Conservation (phyloP, 768 basidiomycete genomes). For the Sarcodon sp. region DNA sequence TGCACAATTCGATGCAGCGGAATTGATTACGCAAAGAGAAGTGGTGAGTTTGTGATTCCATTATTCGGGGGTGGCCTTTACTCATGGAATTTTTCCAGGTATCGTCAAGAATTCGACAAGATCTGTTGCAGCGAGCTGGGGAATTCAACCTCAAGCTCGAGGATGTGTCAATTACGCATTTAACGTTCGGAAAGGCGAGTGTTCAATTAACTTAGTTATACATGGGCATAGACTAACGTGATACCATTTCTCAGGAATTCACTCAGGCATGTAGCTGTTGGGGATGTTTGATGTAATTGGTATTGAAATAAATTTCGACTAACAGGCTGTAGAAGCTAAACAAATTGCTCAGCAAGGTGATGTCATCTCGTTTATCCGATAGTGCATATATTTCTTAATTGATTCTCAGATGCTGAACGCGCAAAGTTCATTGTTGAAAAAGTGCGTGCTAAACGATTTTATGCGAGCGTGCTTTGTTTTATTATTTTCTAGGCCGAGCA, state of each 20-base stretch:
- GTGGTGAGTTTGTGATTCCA: slow-evolving; percentile 45
- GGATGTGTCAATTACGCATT: slow-evolving; percentile 92
- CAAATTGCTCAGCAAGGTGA: slow-evolving; percentile 97
- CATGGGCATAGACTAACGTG: slow-evolving; percentile 1
- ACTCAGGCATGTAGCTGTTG: slow-evolving; percentile 37
- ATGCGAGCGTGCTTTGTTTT: slow-evolving; percentile 2
- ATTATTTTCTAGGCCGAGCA: slow-evolving; percentile 70
- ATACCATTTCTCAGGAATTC: slow-evolving; percentile 51
- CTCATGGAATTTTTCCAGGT: slow-evolving; percentile 31
- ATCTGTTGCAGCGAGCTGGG: slow-evolving; percentile 83
- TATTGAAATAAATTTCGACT: slow-evolving; percentile 1
- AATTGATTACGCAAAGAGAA: slow-evolving; percentile 95
- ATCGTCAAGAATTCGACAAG: slow-evolving; percentile 83
- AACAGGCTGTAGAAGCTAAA: slow-evolving; percentile 93
- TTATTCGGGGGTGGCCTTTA: neutral
- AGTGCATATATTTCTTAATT: neutral
- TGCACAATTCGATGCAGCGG: slow-evolving; percentile 95
- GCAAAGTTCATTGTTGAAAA: slow-evolving; percentile 99
- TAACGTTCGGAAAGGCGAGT: slow-evolving; percentile 76
- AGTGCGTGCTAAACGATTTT: slow-evolving; percentile 27
- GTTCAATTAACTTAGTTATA: neutral
- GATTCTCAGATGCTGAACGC: slow-evolving; percentile 76
- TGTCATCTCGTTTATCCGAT: slow-evolving; percentile 5
- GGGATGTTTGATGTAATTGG: neutral
- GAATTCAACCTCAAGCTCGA: slow-evolving; percentile 95